A percentile compares a stretch with the other conserved stretches of the same genome.
These are phyloP conservation scores for Erucastrum elatum DNA, from an alignment of 345 rosid genomes.

Conservation along the genomic window DNA sequence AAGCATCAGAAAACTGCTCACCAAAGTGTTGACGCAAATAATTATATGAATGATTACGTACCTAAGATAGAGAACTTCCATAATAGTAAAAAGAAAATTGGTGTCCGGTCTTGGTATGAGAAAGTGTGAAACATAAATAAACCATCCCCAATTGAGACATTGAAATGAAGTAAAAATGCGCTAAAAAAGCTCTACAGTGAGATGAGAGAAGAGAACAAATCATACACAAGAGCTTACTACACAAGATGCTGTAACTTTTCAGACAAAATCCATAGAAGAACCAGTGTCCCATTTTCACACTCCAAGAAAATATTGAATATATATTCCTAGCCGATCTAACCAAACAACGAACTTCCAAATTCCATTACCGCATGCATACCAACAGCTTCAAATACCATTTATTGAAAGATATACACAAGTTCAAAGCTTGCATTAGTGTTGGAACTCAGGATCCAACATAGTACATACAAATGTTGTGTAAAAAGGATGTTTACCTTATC, in stretches of 20 bases:
- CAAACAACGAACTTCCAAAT: conserved; percentile 8
- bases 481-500: conserved; percentile 9
- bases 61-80: background rate
- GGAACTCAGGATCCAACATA: background rate
- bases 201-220: conserved; percentile 34
- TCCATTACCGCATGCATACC: background rate
- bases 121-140: background rate
- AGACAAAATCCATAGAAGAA: too few species aligned
- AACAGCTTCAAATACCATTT: conserved; percentile 17
- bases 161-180: conserved; percentile 4
- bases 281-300: too few species aligned
- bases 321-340: conserved; percentile 8
- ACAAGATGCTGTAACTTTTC: too few species aligned
- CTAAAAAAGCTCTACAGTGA: conserved; percentile 35
- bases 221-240: conserved; percentile 28
- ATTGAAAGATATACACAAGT: conserved; percentile 19
- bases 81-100: background rate
- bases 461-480: background rate
- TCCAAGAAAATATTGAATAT: background rate
- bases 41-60: background rate
- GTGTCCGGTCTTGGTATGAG: background rate
- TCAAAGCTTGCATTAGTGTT: conserved; percentile 7
- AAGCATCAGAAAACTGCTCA: background rate
- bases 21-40: background rate
- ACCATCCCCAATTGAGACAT: background rate